Base-by-base conservation (phyloP, 2,329 filamentous ascomycete genomes). In the Colletotrichum theobromicola region DNA sequence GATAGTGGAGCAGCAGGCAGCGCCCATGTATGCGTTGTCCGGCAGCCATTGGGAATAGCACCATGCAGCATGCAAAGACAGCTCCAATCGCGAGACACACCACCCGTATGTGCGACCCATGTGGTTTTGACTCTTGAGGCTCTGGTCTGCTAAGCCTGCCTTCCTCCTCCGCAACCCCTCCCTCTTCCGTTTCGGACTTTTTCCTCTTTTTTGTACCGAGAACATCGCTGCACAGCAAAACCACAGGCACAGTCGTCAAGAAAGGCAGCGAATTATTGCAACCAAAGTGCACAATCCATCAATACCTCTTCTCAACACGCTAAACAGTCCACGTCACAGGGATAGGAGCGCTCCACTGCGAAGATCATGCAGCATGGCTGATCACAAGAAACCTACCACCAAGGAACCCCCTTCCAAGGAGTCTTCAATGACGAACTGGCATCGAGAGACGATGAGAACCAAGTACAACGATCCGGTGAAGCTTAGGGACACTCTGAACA, bases 11-110 rank as follows among this genome's bases (percentile, higher is more conserved):
- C 55, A 15, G n/a, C 37, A 30, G 64, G 55, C 64, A 46, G 46
- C 62, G 37, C 42, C 46, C 28, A 67, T 37, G 70, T 57, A 69
- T 73, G 70, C 57, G 70, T 64, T 73, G 70, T 68, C 64, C 7
- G n/a, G 26, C 46, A 7, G 26, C 46, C 24, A 30, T 69, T 60
- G 65, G 70, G 26, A 34, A 34, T 32, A 13, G 32, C 32, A 63
- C 26, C 42, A 73, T 73, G 70, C 65, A 69, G 50, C 57, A 69
- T 69, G 70, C 70, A 63, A 26, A 55, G 24, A 34, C 32, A 16
- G 28, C 28, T 15, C 62, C 68, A 57, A 30, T 60, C 24, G 21
- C 50, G 26, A 64, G 62, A 60, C 32, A 34, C 2, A 53, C 18
- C 62, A 60, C 35, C 21, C 61, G 63, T 55, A 62, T 37, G 30